Evolutionary conservation across 495 filamentous ascomycete species (phyloP).

Genomic region (Astrothelium subdiscretum): DNA sequence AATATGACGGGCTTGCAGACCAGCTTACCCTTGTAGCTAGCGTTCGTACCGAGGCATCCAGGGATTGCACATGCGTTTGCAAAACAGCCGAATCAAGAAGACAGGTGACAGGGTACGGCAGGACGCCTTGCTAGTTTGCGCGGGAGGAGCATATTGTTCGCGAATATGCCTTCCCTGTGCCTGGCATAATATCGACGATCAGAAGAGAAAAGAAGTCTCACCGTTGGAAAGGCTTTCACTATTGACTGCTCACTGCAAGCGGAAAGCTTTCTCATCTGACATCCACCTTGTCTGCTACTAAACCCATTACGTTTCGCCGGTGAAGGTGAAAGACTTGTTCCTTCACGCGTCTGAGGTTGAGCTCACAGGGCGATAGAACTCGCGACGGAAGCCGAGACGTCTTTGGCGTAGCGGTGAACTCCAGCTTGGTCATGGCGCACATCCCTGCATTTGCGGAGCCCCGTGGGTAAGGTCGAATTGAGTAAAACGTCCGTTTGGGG

Average conservation of each 20-base stretch:
- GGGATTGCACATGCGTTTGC: conserved; percentile 2
- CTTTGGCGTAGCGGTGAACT: neutral
- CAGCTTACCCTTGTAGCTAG: neutral
- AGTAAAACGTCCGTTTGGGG: neutral
- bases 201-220: neutral
- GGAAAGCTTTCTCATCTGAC: neutral
- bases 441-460: neutral
- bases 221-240: no score
- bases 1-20: neutral
- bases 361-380: neutral
- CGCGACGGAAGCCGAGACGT: neutral
- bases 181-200: neutral
- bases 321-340: no score
- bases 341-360: neutral
- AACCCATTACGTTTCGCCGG: no score
- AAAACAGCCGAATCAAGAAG: neutral
- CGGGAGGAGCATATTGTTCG: neutral
- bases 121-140: neutral
- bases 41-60: neutral
- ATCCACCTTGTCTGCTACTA: neutral
- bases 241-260: neutral
- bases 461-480: neutral
- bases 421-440: neutral
- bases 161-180: neutral
- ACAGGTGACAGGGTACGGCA: neutral